These are phyloP conservation scores for Lolium rigidum DNA, from an alignment of 176 grass and related monocot species.

Conservation along the genomic window DNA sequence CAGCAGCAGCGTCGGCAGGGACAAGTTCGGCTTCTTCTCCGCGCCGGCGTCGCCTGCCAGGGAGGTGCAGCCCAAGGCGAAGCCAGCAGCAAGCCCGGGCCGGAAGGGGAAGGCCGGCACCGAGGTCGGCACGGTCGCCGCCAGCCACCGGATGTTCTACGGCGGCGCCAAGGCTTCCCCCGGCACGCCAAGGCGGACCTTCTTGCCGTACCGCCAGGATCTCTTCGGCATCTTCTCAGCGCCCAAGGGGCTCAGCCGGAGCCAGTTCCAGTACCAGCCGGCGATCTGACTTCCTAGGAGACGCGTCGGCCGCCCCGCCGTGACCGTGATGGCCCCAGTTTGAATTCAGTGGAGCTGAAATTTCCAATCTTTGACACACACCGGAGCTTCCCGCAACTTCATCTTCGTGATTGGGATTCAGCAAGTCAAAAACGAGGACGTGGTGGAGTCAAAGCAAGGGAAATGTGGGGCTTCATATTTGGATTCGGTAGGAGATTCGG, in stretches of 20 bases:
- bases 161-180: conserved; percentile 44
- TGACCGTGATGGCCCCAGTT: not conserved
- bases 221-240: conserved; percentile 61
- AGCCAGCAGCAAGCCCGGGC: not conserved
- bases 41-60: conserved; percentile 51
- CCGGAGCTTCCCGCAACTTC: too few relatives aligned
- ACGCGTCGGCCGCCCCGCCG: not conserved
- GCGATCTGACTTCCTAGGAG: conserved; percentile 6
- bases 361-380: too few relatives aligned
- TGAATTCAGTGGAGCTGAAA: not conserved
- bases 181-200: conserved; percentile 57
- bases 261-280: conserved; percentile 19
- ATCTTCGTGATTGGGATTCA: not conserved
- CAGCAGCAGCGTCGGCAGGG: conserved; percentile 85
- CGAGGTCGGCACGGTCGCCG: conserved; percentile 51
- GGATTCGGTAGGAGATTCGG: not conserved
- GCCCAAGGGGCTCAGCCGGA: conserved; percentile 47
- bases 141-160: conserved; percentile 54
- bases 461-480: conserved; percentile 14
- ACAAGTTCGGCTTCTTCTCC: conserved; percentile 78
- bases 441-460: conserved; percentile 29
- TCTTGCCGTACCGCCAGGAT: conserved; percentile 68
- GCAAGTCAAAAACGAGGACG: not conserved
- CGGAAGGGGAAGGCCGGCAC: conserved; percentile 2
- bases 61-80: conserved; percentile 44